Conservation (phyloP, 306 rosid species). For the Oxytropis ochrocephala region DNA sequence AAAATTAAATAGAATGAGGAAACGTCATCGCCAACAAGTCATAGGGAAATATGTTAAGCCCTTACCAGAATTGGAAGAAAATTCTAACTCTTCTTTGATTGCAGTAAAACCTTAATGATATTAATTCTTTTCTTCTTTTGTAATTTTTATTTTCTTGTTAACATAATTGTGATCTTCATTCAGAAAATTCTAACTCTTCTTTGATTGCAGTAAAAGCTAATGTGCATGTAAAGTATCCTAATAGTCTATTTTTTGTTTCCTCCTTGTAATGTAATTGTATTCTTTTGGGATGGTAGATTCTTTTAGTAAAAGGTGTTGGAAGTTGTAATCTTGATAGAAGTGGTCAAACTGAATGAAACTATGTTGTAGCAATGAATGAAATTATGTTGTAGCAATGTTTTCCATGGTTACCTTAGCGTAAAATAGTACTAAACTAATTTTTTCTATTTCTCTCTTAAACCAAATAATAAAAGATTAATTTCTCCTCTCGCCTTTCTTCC, state of each 20-base stretch:
- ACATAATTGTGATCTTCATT: constrained; percentile 25
- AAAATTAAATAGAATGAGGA: constrained; percentile 61
- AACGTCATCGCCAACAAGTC: constrained; percentile 67
- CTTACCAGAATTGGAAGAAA: constrained; percentile 50
- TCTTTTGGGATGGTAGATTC: constrained; percentile 26
- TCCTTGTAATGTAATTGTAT: constrained; percentile 18
- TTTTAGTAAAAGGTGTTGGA: background rate
- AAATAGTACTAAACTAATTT: too few relatives aligned
- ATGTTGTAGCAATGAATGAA: too few relatives aligned
- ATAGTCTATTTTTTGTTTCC: background rate
- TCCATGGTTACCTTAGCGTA: background rate
- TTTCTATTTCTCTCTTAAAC: too few relatives aligned
- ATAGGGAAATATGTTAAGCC: constrained; percentile 92
- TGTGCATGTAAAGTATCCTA: constrained; percentile 45
- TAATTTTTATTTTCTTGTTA: constrained; percentile 14
- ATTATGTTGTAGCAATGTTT: too few relatives aligned
- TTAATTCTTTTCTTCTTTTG: constrained; percentile 29
- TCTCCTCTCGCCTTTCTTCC: too few relatives aligned
- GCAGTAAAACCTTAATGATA: constrained; percentile 2
- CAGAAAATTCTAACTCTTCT: background rate
- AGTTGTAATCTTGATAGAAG: constrained; percentile 22
- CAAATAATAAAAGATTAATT: too few relatives aligned
- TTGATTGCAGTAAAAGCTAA: constrained; percentile 31
- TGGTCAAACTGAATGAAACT: constrained; percentile 18
- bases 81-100: constrained; percentile 41